Base-by-base conservation (phyloP, 306 rosid species). In the Medicago truncatula region DNA sequence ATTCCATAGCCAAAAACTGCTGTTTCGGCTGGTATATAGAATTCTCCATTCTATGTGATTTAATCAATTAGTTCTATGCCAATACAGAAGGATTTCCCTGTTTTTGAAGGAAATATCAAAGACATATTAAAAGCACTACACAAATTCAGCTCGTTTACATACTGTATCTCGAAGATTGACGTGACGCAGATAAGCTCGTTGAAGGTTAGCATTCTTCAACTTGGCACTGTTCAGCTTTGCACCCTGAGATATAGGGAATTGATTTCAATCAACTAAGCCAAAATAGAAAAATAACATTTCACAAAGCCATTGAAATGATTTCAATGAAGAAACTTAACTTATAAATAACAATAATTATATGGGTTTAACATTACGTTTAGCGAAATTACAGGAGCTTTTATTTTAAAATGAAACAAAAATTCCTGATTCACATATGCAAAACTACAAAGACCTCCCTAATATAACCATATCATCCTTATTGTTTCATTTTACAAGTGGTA, bases 141-240 rank as follows among this genome's bases (percentile, higher is more conserved):
- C 71, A 66, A 40, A 28, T 12, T 23, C 11, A 68, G 70, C 43
- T 16, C 17, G 53, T 58, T 74, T 71, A 84, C 90, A 78, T 88
- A 91, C 97, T 1, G 97, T 86, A 59, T 91, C 88, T 71, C 85
- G 86, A 70, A 94, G 94, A 77, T 94, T 84, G 54, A 94, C 91
- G 67, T 83, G 88, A 15, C 98, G 88, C 50, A 94, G 82, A 85
- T 90, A 94, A 23, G 98, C 98, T 71, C 98, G 87, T 74, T 91
- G 98, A 74, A 94, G 96, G 75, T 94, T 94, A 44, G 98, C 98
- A 79, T 82, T 83, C 88, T 44, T 91, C 84, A 94, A 78, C 80
- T 94, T 91, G 73, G 96, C 91, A 17, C 92, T 86, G 46, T 68
- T 81, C 89, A 94, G 84, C 74, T 90, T 94, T 59, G 96, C 98